Evolutionary conservation across 305 asterid genomes (phyloP).

Genomic region (Fraxinus xanthoxyloides): DNA sequence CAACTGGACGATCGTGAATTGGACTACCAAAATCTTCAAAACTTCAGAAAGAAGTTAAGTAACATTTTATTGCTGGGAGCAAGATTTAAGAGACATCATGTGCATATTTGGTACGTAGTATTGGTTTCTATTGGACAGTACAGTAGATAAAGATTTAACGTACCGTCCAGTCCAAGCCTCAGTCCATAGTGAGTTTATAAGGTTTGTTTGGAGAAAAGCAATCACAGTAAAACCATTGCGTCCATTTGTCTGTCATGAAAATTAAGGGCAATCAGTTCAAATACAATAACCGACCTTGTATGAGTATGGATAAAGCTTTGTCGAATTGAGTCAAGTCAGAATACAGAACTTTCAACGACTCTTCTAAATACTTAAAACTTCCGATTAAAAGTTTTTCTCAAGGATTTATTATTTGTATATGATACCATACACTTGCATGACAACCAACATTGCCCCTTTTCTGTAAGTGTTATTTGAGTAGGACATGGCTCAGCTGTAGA

Average conservation of each 20-base stretch:
- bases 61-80: neutral
- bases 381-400: neutral
- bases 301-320: neutral
- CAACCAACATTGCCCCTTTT: neutral
- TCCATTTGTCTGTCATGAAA: slow-evolving; percentile 68
- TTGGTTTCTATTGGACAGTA: neutral
- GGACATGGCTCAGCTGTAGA: neutral
- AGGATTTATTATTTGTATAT: neutral
- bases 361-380: neutral
- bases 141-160: neutral
- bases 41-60: slow-evolving; percentile 37
- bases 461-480: neutral
- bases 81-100: neutral
- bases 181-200: slow-evolving; percentile 50
- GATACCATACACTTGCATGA: neutral
- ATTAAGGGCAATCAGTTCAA: slow-evolving; percentile 8
- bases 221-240: slow-evolving; percentile 94
- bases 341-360: neutral
- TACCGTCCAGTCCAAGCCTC: slow-evolving; percentile 99
- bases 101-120: neutral
- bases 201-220: slow-evolving; percentile 70
- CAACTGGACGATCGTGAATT: slow-evolving; percentile 78
- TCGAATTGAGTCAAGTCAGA: neutral
- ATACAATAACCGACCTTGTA: neutral
- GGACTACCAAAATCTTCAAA: slow-evolving; percentile 86